These are phyloP conservation scores for Casuarina equisetifolia DNA, from an alignment of 306 rosid genomes.

Conservation along the genomic window DNA sequence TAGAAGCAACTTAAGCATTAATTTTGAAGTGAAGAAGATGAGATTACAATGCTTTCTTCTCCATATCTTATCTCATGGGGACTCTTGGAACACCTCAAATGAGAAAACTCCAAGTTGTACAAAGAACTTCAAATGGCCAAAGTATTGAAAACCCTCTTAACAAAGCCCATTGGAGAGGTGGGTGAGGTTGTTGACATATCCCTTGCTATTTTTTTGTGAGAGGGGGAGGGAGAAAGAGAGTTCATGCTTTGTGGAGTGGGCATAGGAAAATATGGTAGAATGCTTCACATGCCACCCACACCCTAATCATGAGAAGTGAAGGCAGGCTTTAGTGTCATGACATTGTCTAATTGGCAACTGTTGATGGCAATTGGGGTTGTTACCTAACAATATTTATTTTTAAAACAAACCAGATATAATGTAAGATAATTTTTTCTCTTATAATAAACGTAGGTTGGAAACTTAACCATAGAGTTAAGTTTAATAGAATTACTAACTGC, in stretches of 20 bases:
- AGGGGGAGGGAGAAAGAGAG: not conserved
- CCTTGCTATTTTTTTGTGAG: not conserved
- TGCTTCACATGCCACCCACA: not conserved
- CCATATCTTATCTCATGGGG: slow-evolving; percentile 83
- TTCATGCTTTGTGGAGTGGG: not conserved
- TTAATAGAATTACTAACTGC: no score
- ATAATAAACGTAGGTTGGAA: no score
- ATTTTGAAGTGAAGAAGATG: slow-evolving; percentile 28
- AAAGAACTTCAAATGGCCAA: slow-evolving; percentile 41
- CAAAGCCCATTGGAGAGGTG: slow-evolving; percentile 16
- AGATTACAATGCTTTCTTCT: slow-evolving; percentile 80
- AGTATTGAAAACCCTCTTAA: slow-evolving; percentile 32
- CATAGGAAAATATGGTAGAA: no score
- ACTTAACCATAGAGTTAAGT: no score
- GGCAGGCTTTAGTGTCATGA: not conserved
- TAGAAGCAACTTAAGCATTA: not conserved
- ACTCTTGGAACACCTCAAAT: slow-evolving; percentile 95
- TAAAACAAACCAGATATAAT: no score
- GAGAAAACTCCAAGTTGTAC: slow-evolving; percentile 98
- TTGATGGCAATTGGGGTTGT: not conserved
- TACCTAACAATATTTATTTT: not conserved
- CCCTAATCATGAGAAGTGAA: not conserved
- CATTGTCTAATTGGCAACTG: not conserved
- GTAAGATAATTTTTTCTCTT: no score
- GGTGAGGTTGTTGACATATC: slow-evolving; percentile 35